Evolutionary conservation across 1,284 basidiomycete genomes (phyloP).

Genomic region (Peniophora sp.): DNA sequence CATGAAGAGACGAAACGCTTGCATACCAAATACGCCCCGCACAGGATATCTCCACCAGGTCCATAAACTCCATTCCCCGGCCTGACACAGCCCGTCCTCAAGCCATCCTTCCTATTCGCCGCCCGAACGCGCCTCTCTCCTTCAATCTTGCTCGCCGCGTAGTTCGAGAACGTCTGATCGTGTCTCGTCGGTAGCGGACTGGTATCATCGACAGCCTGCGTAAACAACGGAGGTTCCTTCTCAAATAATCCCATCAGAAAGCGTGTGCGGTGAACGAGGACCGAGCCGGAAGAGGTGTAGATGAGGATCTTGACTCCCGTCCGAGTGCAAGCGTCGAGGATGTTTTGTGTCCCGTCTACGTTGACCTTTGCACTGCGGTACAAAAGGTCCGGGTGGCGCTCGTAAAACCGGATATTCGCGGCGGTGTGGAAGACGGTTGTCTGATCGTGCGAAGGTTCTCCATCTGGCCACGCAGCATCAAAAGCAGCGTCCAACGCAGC

Average conservation of each 20-base stretch:
- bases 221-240: constrained; percentile 39
- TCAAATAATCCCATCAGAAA: constrained; percentile 71
- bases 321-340: constrained; percentile 38
- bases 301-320: constrained; percentile 44
- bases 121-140: constrained; percentile 50
- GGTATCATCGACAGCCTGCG: constrained; percentile 54
- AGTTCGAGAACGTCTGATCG: constrained; percentile 62
- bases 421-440: constrained; percentile 68
- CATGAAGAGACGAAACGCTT: too few species aligned
- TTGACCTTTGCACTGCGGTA: constrained; percentile 52
- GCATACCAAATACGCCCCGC: constrained; percentile 48
- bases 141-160: constrained; percentile 49
- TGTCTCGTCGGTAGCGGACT: constrained; percentile 35
- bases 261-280: constrained; percentile 42
- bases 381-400: constrained; percentile 44
- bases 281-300: constrained; percentile 57
- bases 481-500: constrained; percentile 51
- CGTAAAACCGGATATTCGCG: constrained; percentile 69
- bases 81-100: constrained; percentile 63
- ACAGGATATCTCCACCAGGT: constrained; percentile 62
- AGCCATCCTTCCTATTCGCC: constrained; percentile 36
- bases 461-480: constrained; percentile 48
- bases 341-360: constrained; percentile 54
- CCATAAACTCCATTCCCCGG: constrained; percentile 72
- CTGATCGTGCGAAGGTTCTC: constrained; percentile 12